Percentiles rank a stretch among this genome's conserved stretches.
Conservation (phyloP, 2,329 filamentous ascomycete species). For the Curvularia spicifera region DNA sequence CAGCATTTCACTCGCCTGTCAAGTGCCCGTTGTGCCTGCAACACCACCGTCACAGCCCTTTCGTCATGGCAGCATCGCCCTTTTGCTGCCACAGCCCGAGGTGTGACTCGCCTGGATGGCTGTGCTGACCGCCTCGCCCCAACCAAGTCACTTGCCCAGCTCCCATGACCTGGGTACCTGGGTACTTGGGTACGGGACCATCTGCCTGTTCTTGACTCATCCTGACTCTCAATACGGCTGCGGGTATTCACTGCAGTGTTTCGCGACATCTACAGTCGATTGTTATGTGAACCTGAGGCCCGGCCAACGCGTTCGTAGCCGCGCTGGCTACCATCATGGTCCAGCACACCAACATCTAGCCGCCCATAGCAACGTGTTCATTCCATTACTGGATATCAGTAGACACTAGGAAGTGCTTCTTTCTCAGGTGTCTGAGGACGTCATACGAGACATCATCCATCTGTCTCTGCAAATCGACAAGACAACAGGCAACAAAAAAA, state of each 20-base stretch:
- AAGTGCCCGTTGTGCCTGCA: conserved; percentile 24
- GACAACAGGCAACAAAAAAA: neutral
- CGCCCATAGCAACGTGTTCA: conserved; percentile 9
- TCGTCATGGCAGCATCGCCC: conserved; percentile 30
- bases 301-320: conserved; percentile 5
- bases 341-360: conserved; percentile 1
- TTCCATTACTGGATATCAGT: neutral
- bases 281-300: neutral
- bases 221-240: neutral
- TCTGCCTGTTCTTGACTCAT: conserved; percentile 25
- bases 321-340: conserved; percentile 9
- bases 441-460: neutral
- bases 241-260: neutral
- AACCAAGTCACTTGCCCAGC: conserved; percentile 38
- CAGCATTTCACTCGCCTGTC: conserved; percentile 17
- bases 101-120: conserved; percentile 40
- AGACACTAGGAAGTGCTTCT: conserved; percentile 1
- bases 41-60: conserved; percentile 9
- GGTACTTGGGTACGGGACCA: neutral
- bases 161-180: conserved; percentile 34
- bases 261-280: neutral
- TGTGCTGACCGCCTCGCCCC: conserved; percentile 36
- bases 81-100: conserved; percentile 19
- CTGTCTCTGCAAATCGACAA: neutral
- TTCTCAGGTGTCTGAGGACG: neutral